Conservation (phyloP, 495 filamentous ascomycete species). For the Penicillium argentinense region DNA sequence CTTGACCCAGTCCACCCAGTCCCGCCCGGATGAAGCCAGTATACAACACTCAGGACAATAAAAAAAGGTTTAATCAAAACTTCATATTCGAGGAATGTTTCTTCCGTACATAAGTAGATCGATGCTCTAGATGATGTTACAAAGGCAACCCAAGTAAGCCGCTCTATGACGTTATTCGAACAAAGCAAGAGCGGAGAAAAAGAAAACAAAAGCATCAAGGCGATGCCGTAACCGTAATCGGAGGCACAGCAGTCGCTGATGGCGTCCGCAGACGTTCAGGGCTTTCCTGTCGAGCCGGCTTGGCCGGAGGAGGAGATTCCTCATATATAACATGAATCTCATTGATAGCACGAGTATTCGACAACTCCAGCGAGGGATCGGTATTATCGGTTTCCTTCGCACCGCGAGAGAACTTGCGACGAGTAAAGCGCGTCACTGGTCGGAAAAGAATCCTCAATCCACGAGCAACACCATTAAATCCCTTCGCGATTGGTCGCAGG, state of each 20-base stretch:
- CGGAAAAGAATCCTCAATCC: slow-evolving; percentile 17
- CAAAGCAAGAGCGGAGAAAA: neutral
- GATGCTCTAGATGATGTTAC: too few species aligned
- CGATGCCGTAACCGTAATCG: slow-evolving; percentile 38
- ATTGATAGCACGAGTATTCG: slow-evolving; percentile 5
- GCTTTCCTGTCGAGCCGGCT: slow-evolving; percentile 10
- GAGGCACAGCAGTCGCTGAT: slow-evolving; percentile 27
- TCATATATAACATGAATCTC: slow-evolving; percentile 1
- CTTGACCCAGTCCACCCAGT: too few species aligned
- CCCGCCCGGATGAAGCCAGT: too few species aligned
- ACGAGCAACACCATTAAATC: slow-evolving; percentile 13
- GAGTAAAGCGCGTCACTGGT: slow-evolving; percentile 25
- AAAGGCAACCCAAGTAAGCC: neutral
- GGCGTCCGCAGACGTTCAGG: slow-evolving; percentile 22
- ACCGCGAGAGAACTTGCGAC: slow-evolving; percentile 11
- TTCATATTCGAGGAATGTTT: too few species aligned
- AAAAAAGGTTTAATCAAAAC: too few species aligned
- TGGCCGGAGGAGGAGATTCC: slow-evolving; percentile 6
- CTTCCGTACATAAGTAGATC: too few species aligned
- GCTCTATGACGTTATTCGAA: neutral
- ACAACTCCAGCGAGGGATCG: neutral
- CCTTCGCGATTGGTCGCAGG: slow-evolving; percentile 29
- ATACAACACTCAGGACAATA: too few species aligned
- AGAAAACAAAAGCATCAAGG: slow-evolving; percentile 7
- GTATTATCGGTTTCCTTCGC: neutral